A percentile compares a stretch with the other conserved stretches of the same genome.
Conservation (phyloP, 2,329 filamentous ascomycete species). For the Trichoderma polysporum region DNA sequence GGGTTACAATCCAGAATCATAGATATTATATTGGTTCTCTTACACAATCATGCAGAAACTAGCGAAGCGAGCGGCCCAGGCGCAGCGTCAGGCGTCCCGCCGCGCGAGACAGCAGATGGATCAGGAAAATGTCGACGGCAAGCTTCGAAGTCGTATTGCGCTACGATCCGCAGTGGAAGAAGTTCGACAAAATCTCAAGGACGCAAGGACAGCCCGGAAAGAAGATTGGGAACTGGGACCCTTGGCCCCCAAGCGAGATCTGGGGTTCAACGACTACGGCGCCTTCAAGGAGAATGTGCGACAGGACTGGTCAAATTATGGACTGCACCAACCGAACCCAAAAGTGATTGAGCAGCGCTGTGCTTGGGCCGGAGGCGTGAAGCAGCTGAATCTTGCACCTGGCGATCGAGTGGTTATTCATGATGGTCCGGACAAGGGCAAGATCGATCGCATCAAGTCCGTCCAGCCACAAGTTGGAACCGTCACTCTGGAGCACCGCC, state of each 20-base stretch:
- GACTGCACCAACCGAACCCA: constrained; percentile 30
- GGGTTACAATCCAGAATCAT: constrained; percentile 1
- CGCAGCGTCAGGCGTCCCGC: constrained; percentile 61
- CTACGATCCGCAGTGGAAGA: constrained; percentile 34
- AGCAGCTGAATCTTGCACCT: constrained; percentile 60
- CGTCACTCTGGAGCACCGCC: constrained; percentile 60
- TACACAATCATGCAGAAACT: constrained; percentile 64
- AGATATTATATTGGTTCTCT: background rate
- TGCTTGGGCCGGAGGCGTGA: constrained; percentile 55
- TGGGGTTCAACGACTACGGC: constrained; percentile 63
- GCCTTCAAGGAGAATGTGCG: constrained; percentile 44
- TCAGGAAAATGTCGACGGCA: constrained; percentile 31
- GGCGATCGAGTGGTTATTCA: constrained; percentile 82
- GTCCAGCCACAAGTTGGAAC: constrained; percentile 57
- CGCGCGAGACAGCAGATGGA: constrained; percentile 43
- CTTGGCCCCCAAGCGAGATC: constrained; percentile 73
- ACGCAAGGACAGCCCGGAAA: constrained; percentile 53
- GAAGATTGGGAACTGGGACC: constrained; percentile 80
- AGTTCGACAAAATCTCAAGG: constrained; percentile 37
- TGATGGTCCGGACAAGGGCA: constrained; percentile 76
- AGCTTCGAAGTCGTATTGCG: constrained; percentile 34
- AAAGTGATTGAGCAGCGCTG: constrained; percentile 45
- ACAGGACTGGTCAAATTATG: constrained; percentile 37
- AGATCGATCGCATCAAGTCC: constrained; percentile 69
- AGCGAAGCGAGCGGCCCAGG: constrained; percentile 63